Percentiles rank a stretch among this genome's conserved stretches.
Evolutionary conservation across 371 early-diverging fungal species (phyloP).

Genomic region (Actinomortierella wolfii): DNA sequence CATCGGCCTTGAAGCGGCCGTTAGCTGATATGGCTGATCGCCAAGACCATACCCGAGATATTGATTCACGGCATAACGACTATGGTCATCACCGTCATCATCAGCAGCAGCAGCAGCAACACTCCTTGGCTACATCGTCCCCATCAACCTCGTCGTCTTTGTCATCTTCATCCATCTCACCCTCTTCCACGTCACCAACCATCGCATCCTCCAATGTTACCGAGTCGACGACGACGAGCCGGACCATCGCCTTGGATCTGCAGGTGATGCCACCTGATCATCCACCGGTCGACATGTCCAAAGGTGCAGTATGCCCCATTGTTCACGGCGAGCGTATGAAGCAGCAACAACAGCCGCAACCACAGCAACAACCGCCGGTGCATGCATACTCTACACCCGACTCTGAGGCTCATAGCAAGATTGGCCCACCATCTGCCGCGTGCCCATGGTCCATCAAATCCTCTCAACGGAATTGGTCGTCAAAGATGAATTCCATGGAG

Average conservation of each 20-base stretch:
- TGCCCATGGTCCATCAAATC: too few species aligned
- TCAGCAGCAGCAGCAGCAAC: background rate
- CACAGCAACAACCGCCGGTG: background rate
- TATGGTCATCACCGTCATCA: conserved; percentile 38
- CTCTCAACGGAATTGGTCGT: too few species aligned
- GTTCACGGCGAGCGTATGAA: conserved; percentile 36
- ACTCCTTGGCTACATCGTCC: background rate
- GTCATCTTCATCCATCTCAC: conserved; percentile 1
- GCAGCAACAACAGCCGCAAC: background rate
- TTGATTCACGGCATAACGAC: conserved; percentile 38
- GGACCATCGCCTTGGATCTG: conserved; percentile 17
- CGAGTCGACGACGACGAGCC: background rate
- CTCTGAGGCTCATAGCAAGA: too few species aligned
- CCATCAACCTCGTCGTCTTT: conserved; percentile 8
- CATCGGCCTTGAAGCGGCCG: conserved; percentile 31
- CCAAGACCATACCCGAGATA: conserved; percentile 38
- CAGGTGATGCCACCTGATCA: conserved; percentile 46
- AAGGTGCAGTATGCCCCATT: conserved; percentile 40
- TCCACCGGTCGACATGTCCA: conserved; percentile 25
- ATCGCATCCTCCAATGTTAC: background rate
- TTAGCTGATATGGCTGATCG: conserved; percentile 44
- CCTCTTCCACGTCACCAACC: background rate
- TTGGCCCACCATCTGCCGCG: too few species aligned
- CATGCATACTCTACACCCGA: too few species aligned
- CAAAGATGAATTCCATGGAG: too few species aligned